These are phyloP conservation scores for Fusarium protoensiforme DNA, from an alignment of 2,329 filamentous ascomycete species.

Conservation along the genomic window DNA sequence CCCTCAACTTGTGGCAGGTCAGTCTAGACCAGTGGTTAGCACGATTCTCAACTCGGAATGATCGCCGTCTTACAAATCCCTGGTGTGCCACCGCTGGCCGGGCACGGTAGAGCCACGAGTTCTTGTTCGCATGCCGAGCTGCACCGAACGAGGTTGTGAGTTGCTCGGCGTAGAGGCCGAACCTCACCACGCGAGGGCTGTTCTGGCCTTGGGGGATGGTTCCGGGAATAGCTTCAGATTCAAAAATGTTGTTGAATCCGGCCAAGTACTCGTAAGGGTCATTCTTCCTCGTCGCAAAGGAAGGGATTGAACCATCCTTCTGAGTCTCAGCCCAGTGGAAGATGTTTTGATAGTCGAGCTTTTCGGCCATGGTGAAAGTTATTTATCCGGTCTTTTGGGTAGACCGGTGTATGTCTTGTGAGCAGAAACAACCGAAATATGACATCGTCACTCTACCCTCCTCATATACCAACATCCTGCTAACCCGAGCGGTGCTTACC, in stretches of 20 bases:
- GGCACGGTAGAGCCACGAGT: constrained; percentile 45
- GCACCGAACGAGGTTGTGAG: constrained; percentile 53
- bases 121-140: constrained; percentile 45
- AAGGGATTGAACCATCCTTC: constrained; percentile 64
- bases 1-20: constrained; percentile 39
- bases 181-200: constrained; percentile 52
- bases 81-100: constrained; percentile 47
- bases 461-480: neutral
- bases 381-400: neutral
- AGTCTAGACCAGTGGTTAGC: constrained; percentile 6
- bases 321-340: constrained; percentile 72
- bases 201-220: constrained; percentile 60
- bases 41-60: fast-evolving
- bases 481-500: constrained; percentile 10
- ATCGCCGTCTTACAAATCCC: constrained; percentile 32
- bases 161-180: constrained; percentile 55
- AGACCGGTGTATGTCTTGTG: neutral
- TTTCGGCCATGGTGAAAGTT: constrained; percentile 14
- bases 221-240: constrained; percentile 58
- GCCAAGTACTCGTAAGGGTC: constrained; percentile 64
- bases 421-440: neutral
- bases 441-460: neutral
- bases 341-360: constrained; percentile 59
- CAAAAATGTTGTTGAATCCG: constrained; percentile 62
- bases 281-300: constrained; percentile 57